Percentiles rank a stretch among this genome's conserved stretches.
Conservation (phyloP, 768 basidiomycete genomes). For the Tulasnella sp. region DNA sequence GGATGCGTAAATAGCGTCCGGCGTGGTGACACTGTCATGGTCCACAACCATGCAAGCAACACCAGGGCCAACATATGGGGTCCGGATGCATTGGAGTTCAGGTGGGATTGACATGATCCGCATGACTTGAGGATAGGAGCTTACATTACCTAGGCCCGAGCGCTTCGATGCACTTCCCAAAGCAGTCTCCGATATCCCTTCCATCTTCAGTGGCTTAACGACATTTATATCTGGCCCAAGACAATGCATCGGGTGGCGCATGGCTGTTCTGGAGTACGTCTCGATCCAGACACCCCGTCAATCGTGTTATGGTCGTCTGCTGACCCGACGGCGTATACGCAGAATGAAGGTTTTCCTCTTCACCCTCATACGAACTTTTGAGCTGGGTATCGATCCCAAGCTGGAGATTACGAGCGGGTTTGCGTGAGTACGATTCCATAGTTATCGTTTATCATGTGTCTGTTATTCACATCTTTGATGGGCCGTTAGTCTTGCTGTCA, state of each 20-base stretch:
- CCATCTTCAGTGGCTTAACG: slow-evolving; percentile 3
- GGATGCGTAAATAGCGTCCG: slow-evolving; percentile 20
- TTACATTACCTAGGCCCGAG: slow-evolving; percentile 9
- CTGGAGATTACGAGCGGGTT: background rate
- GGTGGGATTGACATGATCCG: slow-evolving; percentile 27
- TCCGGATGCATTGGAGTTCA: slow-evolving; percentile 50
- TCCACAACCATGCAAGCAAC: slow-evolving; percentile 48
- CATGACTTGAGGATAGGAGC: background rate
- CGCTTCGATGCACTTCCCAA: slow-evolving; percentile 1
- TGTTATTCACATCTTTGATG: no score
- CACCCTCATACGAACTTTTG: slow-evolving; percentile 7
- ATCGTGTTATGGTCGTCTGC: no score
- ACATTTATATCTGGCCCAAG: slow-evolving; percentile 14
- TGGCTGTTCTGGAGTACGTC: slow-evolving; percentile 15
- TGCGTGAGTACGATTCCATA: background rate
- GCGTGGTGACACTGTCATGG: slow-evolving; percentile 31
- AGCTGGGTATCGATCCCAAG: slow-evolving; percentile 7
- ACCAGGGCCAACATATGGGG: slow-evolving; percentile 49
- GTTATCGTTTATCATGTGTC: no score
- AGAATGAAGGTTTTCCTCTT: slow-evolving; percentile 12
- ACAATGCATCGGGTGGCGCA: slow-evolving; percentile 16
- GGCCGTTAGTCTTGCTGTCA: no score
- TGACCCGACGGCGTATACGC: background rate
- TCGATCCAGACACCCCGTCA: no score
- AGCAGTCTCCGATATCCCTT: slow-evolving; percentile 5